Conservation (phyloP, 768 basidiomycete genomes). For the Mycena epipterygia region DNA sequence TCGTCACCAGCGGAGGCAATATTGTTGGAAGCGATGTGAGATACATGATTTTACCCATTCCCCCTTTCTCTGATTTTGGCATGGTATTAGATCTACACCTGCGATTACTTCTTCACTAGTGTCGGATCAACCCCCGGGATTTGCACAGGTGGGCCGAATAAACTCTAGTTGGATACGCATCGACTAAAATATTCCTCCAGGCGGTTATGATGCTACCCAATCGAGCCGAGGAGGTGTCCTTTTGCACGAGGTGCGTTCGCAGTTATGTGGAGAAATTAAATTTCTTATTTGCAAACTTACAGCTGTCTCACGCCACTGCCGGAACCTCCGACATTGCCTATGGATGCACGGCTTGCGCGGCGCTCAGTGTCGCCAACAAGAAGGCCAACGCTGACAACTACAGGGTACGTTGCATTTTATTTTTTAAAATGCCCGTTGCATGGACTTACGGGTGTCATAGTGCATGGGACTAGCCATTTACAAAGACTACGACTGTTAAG, state of each 20-base stretch:
- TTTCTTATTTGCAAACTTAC: background rate
- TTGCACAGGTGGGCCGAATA: background rate
- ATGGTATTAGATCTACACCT: slow-evolving; percentile 16
- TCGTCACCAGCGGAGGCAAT: slow-evolving; percentile 15
- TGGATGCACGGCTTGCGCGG: slow-evolving; percentile 19
- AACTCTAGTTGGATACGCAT: background rate
- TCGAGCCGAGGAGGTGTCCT: slow-evolving; percentile 30
- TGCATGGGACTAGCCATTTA: slow-evolving; percentile 28
- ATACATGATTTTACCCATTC: too few species aligned
- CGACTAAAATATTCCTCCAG: background rate
- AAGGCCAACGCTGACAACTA: slow-evolving; percentile 31
- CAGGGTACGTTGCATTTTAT: background rate
- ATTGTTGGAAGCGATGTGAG: slow-evolving; percentile 30
- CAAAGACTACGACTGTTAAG: slow-evolving; percentile 23
- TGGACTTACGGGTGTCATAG: background rate
- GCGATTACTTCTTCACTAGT: slow-evolving; percentile 25
- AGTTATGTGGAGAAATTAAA: background rate
- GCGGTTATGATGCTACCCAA: slow-evolving; percentile 16
- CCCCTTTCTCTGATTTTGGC: background rate
- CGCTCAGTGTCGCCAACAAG: slow-evolving; percentile 14
- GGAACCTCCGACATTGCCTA: slow-evolving; percentile 24
- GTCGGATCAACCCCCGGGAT: background rate
- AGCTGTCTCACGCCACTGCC: slow-evolving; percentile 31
- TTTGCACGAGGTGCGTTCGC: slow-evolving; percentile 23
- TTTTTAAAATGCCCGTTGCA: background rate